Evolutionary conservation across 345 rosid species (phyloP), one percentile per base, ranked within the genome.

Genomic region (Corymbia maculata): DNA sequence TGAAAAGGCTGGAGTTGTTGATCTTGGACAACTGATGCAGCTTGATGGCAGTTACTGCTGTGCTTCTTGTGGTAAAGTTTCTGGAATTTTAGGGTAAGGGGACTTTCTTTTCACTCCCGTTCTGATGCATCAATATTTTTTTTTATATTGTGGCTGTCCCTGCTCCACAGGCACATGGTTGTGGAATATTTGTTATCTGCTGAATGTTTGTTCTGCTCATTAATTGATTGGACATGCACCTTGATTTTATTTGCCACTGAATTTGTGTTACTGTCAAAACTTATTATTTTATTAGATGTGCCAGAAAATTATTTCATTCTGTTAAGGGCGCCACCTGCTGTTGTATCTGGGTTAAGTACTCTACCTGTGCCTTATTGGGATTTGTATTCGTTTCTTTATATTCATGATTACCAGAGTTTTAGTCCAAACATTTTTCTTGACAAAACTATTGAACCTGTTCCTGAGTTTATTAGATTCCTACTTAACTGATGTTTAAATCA

Each of bases 41-140:
- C 93, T 95, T 86, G 98, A 95, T 91, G 96, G 96, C 52, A 94
- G 98, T 89, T 96, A 96, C 88, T 97, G 99, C 82, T 98, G 99
- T 91, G 97, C 97, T 88, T 94, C 98, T 16, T 98, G 99, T 79
- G 99, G 99, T 90, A 98, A 97, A 95, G 98, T 97, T 87, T 96
- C 99, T 26, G 96, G 96, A 79, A 94, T 98, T 90, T 96, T 98
- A 32, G 94, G 97, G 99, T 97, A 91, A 92, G 97, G 22, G 87
- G 13, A 42, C 84, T 21, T 21, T 75, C 84, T 42, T 42, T 75
- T 75, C 84, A 21, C 84, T 75, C 26, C 84, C 10, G 49, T 42
- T 75, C 84, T 14, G 87, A 36, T 86, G 59, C 87, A 32, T 44
- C 50, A 26, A 13, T 53, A 19, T 17, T 15, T 7, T 85, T 85